Conservation (phyloP, 805 yeast genomes). For the Starmerella scarabaei region DNA sequence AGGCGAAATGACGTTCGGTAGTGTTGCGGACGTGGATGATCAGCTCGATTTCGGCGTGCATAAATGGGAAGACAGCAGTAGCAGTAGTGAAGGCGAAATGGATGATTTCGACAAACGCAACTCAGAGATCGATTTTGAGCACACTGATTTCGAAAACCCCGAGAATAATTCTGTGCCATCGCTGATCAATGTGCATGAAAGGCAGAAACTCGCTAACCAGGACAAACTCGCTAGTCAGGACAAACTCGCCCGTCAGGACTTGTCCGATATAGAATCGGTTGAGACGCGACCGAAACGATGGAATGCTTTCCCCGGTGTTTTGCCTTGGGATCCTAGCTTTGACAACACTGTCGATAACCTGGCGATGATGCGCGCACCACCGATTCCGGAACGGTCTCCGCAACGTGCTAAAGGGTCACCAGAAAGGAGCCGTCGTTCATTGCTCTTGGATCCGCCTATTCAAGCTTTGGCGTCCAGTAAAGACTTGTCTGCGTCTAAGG, state of each 20-base stretch:
- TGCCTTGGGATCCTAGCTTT: conserved; percentile 1
- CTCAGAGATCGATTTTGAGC: no score
- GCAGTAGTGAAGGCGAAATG: no score
- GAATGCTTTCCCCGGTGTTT: not conserved
- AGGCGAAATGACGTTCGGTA: not conserved
- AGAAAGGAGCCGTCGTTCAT: conserved; percentile 3
- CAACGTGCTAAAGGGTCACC: no score
- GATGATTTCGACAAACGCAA: no score
- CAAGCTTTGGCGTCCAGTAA: no score
- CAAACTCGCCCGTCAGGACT: no score
- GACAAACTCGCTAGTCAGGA: not conserved
- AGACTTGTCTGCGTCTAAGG: no score
- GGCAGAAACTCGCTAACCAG: not conserved
- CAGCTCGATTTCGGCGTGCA: not conserved
- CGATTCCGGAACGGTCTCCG: conserved; percentile 9
- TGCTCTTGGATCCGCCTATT: not conserved
- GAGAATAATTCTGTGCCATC: not conserved
- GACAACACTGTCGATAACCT: conserved; percentile 3
- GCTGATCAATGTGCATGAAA: not conserved
- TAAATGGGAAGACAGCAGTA: no score
- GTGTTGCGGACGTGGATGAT: not conserved
- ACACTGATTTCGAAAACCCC: no score
- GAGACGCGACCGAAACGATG: not conserved
- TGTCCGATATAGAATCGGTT: no score
- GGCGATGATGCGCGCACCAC: conserved; percentile 6